These are phyloP conservation scores for Rhipidocladum racemiflorum DNA, from an alignment of 176 grass and related monocot species.

Conservation along the genomic window DNA sequence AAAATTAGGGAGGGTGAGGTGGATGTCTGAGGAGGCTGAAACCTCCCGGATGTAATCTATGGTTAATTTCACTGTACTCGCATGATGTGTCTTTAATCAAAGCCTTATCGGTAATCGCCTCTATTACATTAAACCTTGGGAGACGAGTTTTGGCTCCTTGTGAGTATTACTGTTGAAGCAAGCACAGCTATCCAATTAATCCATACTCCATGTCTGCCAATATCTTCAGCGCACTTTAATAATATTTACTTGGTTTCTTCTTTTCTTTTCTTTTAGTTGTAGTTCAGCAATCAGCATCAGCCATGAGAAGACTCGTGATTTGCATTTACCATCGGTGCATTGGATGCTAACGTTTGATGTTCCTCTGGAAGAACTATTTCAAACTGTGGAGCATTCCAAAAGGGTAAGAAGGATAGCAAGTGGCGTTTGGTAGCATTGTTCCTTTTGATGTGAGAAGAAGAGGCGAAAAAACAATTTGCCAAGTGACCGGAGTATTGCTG, in stretches of 20 bases:
- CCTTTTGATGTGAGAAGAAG: not conserved
- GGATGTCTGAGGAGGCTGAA: too few species aligned
- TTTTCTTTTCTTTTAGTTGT: not conserved
- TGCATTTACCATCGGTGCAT: not conserved
- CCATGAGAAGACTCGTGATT: not conserved
- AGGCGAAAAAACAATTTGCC: not conserved
- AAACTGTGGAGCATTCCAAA: too few species aligned
- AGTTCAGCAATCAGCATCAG: not conserved
- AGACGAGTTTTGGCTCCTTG: slow-evolving; percentile 34
- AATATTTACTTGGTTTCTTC: not conserved
- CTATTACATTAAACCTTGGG: slow-evolving; percentile 37
- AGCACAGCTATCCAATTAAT: not conserved
- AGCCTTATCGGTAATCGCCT: slow-evolving; percentile 44
- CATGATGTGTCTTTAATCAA: slow-evolving; percentile 41
- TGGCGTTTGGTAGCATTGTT: not conserved
- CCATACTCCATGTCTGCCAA: not conserved
- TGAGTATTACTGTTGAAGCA: slow-evolving; percentile 30
- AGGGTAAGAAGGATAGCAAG: not conserved
- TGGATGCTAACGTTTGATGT: not conserved
- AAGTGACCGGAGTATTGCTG: too few species aligned
- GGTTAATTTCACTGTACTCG: slow-evolving; percentile 27
- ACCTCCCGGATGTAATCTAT: too few species aligned
- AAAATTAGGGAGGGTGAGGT: too few species aligned
- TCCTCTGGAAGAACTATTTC: not conserved
- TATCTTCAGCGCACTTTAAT: not conserved